A percentile compares a stretch with the other conserved stretches of the same genome.
Conservation (phyloP, 768 basidiomycete genomes). For the Leccinum broughii region DNA sequence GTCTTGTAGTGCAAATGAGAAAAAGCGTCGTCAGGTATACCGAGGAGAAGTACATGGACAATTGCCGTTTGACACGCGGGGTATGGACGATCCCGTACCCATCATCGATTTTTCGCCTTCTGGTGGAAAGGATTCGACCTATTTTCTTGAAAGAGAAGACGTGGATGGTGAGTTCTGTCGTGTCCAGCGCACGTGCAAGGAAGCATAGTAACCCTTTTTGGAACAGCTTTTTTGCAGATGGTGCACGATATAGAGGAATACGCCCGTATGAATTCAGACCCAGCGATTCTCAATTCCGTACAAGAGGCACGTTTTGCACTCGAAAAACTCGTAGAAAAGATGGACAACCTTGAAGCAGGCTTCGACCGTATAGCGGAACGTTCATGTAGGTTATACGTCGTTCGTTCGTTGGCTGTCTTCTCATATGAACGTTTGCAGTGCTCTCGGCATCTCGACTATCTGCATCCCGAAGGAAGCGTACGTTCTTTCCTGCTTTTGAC, state of each 20-base stretch:
- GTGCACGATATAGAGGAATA: slow-evolving; percentile 67
- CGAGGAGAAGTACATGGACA: slow-evolving; percentile 81
- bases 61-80: slow-evolving; percentile 81
- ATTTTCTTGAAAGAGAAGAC: slow-evolving; percentile 67
- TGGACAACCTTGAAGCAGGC: slow-evolving; percentile 77
- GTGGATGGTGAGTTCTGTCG: slow-evolving; percentile 68
- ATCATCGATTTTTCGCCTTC: slow-evolving; percentile 76
- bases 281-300: slow-evolving; percentile 53
- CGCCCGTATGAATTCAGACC: slow-evolving; percentile 46
- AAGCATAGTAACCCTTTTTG: slow-evolving; percentile 9
- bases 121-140: slow-evolving; percentile 59
- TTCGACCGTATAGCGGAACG: slow-evolving; percentile 88
- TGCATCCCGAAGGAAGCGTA: slow-evolving; percentile 70
- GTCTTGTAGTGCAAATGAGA: slow-evolving; percentile 62
- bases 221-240: slow-evolving; percentile 56
- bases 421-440: slow-evolving; percentile 44
- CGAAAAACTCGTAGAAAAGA: slow-evolving; percentile 68
- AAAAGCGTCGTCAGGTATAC: slow-evolving; percentile 82
- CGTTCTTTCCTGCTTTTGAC: slow-evolving; percentile 31
- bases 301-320: slow-evolving; percentile 60
- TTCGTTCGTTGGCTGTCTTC: neutral
- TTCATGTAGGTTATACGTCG: slow-evolving; percentile 54
- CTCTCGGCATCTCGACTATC: slow-evolving; percentile 73
- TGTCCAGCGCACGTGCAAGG: slow-evolving; percentile 16
- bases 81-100: slow-evolving; percentile 80